Base-by-base conservation (phyloP, 805 yeast genomes). In the Suhomyces vadensis region DNA sequence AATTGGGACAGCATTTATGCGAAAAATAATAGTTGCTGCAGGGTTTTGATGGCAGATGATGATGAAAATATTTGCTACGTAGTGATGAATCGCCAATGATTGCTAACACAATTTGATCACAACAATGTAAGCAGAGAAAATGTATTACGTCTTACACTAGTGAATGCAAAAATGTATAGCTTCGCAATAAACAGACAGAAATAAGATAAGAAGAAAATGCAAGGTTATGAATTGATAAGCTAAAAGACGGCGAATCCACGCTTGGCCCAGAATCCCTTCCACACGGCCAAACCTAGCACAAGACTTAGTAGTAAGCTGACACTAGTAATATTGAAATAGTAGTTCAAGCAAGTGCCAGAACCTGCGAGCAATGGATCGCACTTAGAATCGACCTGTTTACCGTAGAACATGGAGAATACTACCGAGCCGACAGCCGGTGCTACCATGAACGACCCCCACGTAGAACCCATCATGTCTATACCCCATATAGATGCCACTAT, bases 371-470 rank as follows among this genome's bases (percentile, higher is more conserved):
- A 29, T 16, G 33, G 33, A 14, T 29, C 33, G 46, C 79, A 67
- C 41, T 64, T 56, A 11, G 48, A 37, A 51, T 87, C 94, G 52
- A 77, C 82, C 14, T 79, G 63, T 19, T 64, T 55, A 1, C 95
- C 97, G 60, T 84, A 90, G 9, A 82, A 51, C 40, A 86, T 55
- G 5, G 95, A 91, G 54, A 77, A 86, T 2, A 78, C 48, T 4
- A 85, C 70, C 1, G 92, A 73, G 1, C 96, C 96, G 2, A 87
- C 50, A 0, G 97, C 96, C 2, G 97, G 96, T 0, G 95, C 94
- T 26, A 87, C 74, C 77, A 89, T 84, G 60, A 89, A 87, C 20
- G 85, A 71, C 2, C 97, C 97, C 88, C 96, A 92, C 1, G 92
- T 86, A 2, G 96, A 86, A 0, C 97, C 98, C 64, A 92, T 81